A percentile compares a stretch with the other conserved stretches of the same genome.
These are phyloP conservation scores for Tetrahymena borealis DNA, from an alignment of 73 alveolate species.

Conservation along the genomic window DNA sequence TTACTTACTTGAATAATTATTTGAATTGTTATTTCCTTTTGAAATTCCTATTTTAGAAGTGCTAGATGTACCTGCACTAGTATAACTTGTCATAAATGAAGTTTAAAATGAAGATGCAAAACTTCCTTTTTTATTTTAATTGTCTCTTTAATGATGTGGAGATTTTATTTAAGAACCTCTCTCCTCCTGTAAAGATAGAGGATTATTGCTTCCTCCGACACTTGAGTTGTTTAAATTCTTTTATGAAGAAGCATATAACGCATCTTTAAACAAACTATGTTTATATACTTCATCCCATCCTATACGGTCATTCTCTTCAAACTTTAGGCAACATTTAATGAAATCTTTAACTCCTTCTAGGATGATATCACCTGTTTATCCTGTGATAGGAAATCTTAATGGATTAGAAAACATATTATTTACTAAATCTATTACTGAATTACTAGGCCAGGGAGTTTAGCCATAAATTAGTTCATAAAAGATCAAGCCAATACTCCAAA, in stretches of 20 bases:
- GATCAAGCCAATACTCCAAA: conserved; percentile 47
- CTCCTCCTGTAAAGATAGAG: not conserved
- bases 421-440: conserved; percentile 28
- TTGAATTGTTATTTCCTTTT: not conserved
- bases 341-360: conserved; percentile 21
- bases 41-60: not conserved
- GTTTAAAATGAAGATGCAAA: not conserved
- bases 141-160: not conserved
- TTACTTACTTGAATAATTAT: not conserved
- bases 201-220: not conserved
- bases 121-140: not conserved
- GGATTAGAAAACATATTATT: conserved; percentile 12
- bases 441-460: conserved; percentile 45
- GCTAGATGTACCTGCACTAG: not conserved
- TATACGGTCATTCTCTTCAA: conserved; percentile 27
- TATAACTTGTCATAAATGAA: not conserved
- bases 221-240: not conserved
- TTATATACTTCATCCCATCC: conserved; percentile 38
- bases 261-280: conserved; percentile 36
- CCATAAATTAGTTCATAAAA: conserved; percentile 42
- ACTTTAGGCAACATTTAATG: conserved; percentile 4
- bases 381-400: not conserved
- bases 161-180: not conserved
- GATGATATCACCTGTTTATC: not conserved
- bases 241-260: not conserved